Evolutionary conservation across 148 eudicot species (phyloP), one percentile per base, ranked within the genome.

Genomic region (Camellia sinensis): DNA sequence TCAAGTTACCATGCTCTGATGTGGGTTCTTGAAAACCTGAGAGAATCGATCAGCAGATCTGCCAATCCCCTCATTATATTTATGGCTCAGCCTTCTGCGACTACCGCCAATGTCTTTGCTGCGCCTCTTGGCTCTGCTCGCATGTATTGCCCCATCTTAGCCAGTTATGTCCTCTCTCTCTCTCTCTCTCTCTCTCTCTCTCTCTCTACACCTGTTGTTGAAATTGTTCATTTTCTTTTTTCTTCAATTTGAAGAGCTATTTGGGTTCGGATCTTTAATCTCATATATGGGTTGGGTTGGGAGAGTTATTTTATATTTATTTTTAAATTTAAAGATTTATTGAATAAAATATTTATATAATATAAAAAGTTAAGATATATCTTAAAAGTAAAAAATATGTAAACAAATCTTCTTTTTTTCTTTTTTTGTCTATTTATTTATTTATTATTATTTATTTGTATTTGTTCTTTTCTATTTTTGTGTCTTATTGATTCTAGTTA

Each of bases 11-110:
- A 74, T 53, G 84, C 87, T 2, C 78, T 87, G 19, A 83, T 80
- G 44, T 85, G 87, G 86, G 79, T 80, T 10, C 86, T 87, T 14
- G 73, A 87, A 19, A 87, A 85, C 57, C 88, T 83, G 40, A 29
- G 15, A 0, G 82, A 78, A 18, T 76, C 84, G 19, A 79, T 84
- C 37, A 18, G 12, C 19, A 65, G 37, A 45, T 71, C 82, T 13
- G 79, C 80, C 17, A 41, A 75, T 71, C 83, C 80, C 52, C 65
- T 87, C 3, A 9, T 81, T 11, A 63, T 87, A 19, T 87, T 79
- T 61, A 78, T 75, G 65, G 82, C 87, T 6, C 79, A 74, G 64
- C 81, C 84, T 0, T 62, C 80, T 41, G 83, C 87, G 2, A 65
- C 21, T 12, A 45, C 15, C 85, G 71, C 12, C 52, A 79, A 76